Percentiles rank a stretch among this genome's conserved stretches.
Conservation (phyloP, 768 basidiomycete genomes). For the Hericium coralloides region DNA sequence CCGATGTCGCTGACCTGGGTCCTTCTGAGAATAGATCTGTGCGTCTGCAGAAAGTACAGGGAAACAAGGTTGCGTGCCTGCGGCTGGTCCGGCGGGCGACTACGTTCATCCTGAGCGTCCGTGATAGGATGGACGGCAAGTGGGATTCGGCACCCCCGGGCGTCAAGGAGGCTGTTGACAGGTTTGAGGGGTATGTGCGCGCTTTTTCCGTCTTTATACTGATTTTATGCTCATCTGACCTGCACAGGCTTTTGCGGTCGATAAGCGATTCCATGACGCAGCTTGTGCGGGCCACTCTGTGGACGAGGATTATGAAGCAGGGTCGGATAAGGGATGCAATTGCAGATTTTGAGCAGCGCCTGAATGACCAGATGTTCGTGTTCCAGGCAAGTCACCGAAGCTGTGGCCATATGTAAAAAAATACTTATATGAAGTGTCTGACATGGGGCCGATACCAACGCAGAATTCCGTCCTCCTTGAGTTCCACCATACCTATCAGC, state of each 20-base stretch:
- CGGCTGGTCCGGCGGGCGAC: constrained; percentile 1
- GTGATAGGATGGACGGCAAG: constrained; percentile 6
- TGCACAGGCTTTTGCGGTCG: constrained; percentile 1
- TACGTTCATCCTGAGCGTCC: constrained; percentile 3
- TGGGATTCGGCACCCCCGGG: constrained; percentile 2
- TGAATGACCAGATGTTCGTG: constrained; percentile 2
- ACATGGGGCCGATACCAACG: background rate
- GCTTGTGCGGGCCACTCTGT: background rate
- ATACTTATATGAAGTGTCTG: no score
- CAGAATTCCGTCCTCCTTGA: constrained; percentile 4
- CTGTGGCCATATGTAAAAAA: no score
- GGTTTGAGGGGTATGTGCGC: background rate
- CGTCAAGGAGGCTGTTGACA: constrained; percentile 1
- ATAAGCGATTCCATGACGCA: constrained; percentile 4
- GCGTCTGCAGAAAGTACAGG: background rate
- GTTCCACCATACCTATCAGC: constrained; percentile 1
- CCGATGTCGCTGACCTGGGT: background rate
- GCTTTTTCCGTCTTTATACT: background rate
- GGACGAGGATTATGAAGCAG: constrained; percentile 1
- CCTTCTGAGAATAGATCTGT: no score
- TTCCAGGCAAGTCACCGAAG: constrained; percentile 2
- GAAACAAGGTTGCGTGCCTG: constrained; percentile 1
- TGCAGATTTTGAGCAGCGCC: constrained; percentile 3
- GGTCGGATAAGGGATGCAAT: constrained; percentile 1
- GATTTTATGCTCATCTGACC: background rate